phyloP scores from a whole-genome alignment of 2,329 filamentous ascomycete genomes.

The Lithohypha guttulata region DNA sequence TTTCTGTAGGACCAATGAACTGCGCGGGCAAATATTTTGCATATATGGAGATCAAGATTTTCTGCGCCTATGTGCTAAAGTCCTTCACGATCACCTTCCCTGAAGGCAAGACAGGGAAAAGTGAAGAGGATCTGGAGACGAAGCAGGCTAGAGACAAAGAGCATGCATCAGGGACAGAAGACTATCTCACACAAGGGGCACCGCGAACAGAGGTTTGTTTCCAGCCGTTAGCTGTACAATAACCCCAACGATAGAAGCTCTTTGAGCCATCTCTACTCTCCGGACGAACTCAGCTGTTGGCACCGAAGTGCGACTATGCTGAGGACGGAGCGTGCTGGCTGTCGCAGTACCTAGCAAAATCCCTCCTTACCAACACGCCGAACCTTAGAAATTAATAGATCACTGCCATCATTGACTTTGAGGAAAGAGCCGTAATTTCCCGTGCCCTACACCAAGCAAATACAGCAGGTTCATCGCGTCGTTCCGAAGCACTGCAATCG shows the following conservation, averaged over 20 bases:
- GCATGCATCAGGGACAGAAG: not conserved
- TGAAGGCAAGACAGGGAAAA: not conserved
- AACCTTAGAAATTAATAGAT: too few species aligned
- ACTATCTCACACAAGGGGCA: constrained; percentile 5
- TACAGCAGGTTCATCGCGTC: too few species aligned
- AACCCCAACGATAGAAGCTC: not conserved
- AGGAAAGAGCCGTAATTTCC: too few species aligned
- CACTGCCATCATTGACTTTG: too few species aligned
- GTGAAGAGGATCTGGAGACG: not conserved
- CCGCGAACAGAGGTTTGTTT: constrained; percentile 2
- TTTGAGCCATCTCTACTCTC: too few species aligned
- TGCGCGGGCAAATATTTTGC: constrained; percentile 38
- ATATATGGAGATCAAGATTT: constrained; percentile 24
- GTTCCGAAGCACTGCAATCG: too few species aligned
- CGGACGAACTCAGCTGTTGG: too few species aligned
- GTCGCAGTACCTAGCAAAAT: too few species aligned
- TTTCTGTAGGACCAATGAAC: constrained; percentile 37
- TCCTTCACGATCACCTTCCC: constrained; percentile 3
- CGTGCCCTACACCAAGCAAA: too few species aligned
- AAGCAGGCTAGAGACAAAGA: not conserved
- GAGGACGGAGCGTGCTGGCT: too few species aligned
- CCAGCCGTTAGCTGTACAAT: not conserved
- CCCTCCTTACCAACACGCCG: too few species aligned
- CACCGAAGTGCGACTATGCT: too few species aligned
- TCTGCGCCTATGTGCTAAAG: constrained; percentile 4